Percentiles rank a stretch among this genome's conserved stretches.
Conservation (phyloP, 441 rosid species). For the Metrosideros polymorpha region DNA sequence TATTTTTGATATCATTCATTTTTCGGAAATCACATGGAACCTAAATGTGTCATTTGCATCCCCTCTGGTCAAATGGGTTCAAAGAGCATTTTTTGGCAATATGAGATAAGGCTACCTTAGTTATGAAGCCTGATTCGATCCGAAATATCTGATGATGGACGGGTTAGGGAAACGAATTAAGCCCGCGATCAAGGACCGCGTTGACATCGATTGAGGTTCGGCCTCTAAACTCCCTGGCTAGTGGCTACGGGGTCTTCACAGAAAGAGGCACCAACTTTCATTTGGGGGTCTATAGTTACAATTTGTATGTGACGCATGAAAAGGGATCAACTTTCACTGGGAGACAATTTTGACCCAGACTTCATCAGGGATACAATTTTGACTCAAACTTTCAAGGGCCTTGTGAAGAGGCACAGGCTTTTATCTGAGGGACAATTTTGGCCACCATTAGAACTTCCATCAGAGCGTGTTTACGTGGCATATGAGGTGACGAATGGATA, state of each 20-base stretch:
- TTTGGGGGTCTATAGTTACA: background rate
- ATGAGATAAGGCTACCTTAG: background rate
- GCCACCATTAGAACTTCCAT: background rate
- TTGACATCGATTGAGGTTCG: background rate
- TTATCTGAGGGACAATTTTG: background rate
- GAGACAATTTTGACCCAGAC: background rate
- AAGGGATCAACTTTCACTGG: background rate
- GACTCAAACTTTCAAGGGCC: background rate
- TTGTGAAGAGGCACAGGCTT: background rate
- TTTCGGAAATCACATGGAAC: too few relatives aligned
- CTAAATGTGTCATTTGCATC: background rate
- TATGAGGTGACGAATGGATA: background rate
- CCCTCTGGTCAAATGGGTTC: background rate
- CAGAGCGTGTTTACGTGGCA: rapidly evolving
- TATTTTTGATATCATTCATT: too few relatives aligned
- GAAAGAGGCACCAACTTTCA: background rate
- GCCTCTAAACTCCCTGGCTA: background rate
- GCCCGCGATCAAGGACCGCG: too few relatives aligned
- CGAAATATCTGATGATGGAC: background rate
- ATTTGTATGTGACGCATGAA: background rate
- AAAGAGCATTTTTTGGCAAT: background rate
- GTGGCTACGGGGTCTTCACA: background rate
- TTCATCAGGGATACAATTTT: too few relatives aligned
- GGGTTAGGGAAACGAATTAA: background rate
- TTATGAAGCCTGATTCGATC: background rate